Base-by-base conservation (phyloP, 2,329 filamentous ascomycete species). In the Ceratocystis ficicola region DNA sequence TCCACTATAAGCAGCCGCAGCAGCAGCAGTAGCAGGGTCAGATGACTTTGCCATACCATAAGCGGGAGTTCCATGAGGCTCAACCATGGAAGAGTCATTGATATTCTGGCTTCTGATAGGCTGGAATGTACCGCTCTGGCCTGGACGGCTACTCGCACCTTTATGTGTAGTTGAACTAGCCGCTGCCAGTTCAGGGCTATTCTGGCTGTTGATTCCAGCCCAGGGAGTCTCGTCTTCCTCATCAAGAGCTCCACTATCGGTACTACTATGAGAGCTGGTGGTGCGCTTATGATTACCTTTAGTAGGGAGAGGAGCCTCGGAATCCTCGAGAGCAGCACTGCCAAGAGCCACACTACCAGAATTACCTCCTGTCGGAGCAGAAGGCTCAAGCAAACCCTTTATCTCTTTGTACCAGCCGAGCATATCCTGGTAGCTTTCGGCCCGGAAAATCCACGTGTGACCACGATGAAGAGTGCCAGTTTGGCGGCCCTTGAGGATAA, bases 391-490 rank as follows among this genome's bases (percentile, higher is more conserved):
- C 69, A 99, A 79, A 52, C 83, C 85, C 74, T 93, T 91, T 74
- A 99, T 93, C 72, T 96, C 93, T 65, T 94, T 88, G 74, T 91
- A 97, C 84, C 94, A 99, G 59, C 91, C 90, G 79, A 95, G 86
- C 93, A 97, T 96, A 15, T 92, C 96, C 71, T 97, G 93, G 75
- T 95, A 80, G 70, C 83, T 86, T 71, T 87, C 85, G 64, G 84
- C 85, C 59, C 86, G 82, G 76, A 88, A 88, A 25, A 87, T 84
- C 86, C 86, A 88, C 1, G 83, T 86, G 71, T 87, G 85, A 28
- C 84, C 85, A 66, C 92, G 89, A 75, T 97, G 94, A 85, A 97
- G 90, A 3, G 88, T 80, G 64, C 94, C 93, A 3, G 91, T 94
- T 76, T 97, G 93, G 68, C 92, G 88, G 57, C 94, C 94, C 76